A percentile compares a stretch with the other conserved stretches of the same genome.
These are phyloP conservation scores for Neurospora crassa DNA, from an alignment of 2,329 filamentous ascomycete species.

Conservation along the genomic window DNA sequence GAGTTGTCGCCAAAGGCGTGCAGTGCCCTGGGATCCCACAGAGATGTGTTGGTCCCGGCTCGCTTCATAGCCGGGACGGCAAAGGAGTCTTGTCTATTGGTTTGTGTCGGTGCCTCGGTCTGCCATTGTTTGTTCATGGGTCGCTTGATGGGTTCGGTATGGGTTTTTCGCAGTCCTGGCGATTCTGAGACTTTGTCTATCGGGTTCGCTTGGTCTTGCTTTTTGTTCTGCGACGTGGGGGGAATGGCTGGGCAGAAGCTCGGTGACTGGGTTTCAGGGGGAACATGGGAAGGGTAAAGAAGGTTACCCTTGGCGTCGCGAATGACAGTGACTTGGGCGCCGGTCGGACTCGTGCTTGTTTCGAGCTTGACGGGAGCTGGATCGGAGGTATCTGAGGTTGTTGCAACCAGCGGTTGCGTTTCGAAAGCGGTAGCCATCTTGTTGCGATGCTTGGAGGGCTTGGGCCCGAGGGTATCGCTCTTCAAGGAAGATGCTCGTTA, in stretches of 20 bases:
- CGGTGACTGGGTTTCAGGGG: slow-evolving; percentile 18
- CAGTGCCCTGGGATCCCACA: slow-evolving; percentile 12
- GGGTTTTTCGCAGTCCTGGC: neutral
- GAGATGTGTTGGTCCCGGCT: slow-evolving; percentile 20
- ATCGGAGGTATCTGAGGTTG: neutral
- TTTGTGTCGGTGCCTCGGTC: slow-evolving; percentile 14
- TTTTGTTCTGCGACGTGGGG: neutral
- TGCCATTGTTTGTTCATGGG: slow-evolving; percentile 12
- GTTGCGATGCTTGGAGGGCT: neutral
- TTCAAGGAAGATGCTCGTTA: neutral
- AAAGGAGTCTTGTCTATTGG: slow-evolving; percentile 8
- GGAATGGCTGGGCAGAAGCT: slow-evolving; percentile 2
- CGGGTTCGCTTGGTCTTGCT: slow-evolving; percentile 1
- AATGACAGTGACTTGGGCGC: slow-evolving; percentile 22
- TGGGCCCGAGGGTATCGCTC: neutral
- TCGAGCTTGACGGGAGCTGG: slow-evolving; percentile 19
- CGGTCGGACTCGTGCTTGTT: slow-evolving; percentile 14
- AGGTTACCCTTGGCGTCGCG: slow-evolving; percentile 23
- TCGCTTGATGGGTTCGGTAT: slow-evolving; percentile 1
- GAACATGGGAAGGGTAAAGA: slow-evolving; percentile 25
- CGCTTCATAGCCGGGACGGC: slow-evolving; percentile 14
- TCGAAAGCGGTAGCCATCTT: neutral
- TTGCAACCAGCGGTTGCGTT: neutral
- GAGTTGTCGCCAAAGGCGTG: slow-evolving; percentile 9
- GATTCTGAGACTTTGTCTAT: neutral